Evolutionary conservation across 257 asterid genomes (phyloP).

Genomic region (Primulina eburnea): DNA sequence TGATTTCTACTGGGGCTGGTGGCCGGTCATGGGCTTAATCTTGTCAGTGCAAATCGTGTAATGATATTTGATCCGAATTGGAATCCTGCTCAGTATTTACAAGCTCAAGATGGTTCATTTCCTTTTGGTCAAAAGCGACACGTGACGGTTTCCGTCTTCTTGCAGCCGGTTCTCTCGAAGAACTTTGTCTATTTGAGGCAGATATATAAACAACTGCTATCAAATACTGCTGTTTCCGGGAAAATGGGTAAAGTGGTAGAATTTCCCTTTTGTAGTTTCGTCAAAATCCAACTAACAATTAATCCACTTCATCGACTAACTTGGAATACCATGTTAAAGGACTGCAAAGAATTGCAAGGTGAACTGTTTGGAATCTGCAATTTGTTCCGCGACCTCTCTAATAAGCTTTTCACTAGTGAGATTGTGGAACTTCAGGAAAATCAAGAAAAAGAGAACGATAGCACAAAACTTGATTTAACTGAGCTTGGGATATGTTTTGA

Average conservation of each 20-base stretch:
- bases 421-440: slow-evolving; percentile 61
- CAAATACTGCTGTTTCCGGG: slow-evolving; percentile 91
- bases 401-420: slow-evolving; percentile 87
- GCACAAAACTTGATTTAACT: slow-evolving; percentile 30
- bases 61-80: slow-evolving; percentile 96
- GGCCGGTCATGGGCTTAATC: slow-evolving; percentile 97
- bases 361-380: slow-evolving; percentile 92
- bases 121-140: slow-evolving; percentile 90
- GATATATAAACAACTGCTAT: slow-evolving; percentile 89
- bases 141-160: slow-evolving; percentile 90
- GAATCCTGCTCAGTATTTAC: slow-evolving; percentile 97
- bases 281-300: not conserved
- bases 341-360: slow-evolving; percentile 77
- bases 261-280: slow-evolving; percentile 1
- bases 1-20: slow-evolving; percentile 95
- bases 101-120: slow-evolving; percentile 96
- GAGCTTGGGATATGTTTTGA: slow-evolving; percentile 38
- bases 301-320: slow-evolving; percentile 16
- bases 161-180: slow-evolving; percentile 96
- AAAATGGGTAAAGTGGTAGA: slow-evolving; percentile 53
- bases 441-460: slow-evolving; percentile 31
- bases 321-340: slow-evolving; percentile 42
- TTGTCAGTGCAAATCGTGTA: slow-evolving; percentile 88
- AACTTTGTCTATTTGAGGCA: slow-evolving; percentile 87
- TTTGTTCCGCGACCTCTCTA: slow-evolving; percentile 83